Evolutionary conservation across 352 stramenopile genomes (phyloP), one percentile per base, ranked within the genome.

Genomic region (Stramenopiles sp.): DNA sequence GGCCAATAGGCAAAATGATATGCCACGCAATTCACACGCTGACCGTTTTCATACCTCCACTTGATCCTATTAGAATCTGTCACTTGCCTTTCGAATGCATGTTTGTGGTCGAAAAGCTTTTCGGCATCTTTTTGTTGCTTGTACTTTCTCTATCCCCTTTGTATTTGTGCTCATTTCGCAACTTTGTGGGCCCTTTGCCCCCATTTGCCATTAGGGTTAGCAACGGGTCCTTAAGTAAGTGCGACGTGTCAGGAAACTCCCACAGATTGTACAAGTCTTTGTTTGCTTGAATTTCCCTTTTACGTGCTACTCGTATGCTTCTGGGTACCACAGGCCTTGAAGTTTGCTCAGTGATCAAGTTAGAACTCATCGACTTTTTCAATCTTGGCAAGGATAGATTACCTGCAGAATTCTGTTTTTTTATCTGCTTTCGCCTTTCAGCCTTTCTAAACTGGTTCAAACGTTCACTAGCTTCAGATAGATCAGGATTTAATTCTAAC

Each of bases 401-500:
- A 27, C 27, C 22, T 25, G 55, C 27, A 27, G 55, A 71, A 71
- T 27, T 71, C 22, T 27, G 22, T 25, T 22, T 25, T 71, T 71
- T 71, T 25, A 25, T 71, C 55, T 25, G 22, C 55, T 71, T 71
- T 71, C 27, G 22, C 22, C 55, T 27, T 71, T 71, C 27, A 27
- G 55, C 22, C 22, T 25, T 27, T 22, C 55, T 22, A 27, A 71
- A 71, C 27, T 71, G 55, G 55, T 71, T 27, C 27, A 71, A 71
- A 25, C 27, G 22, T 71, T 71, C 55, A 25, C 27, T 22, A 22
- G 55, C 55, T 27, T 22, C 55, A 22, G 55, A 25, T 71, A 71
- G 27, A 22, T 27, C 44, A 1, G 82, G 82, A 30, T 84, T 82
- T 25, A 84, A 82, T 67, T 76, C 31, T 27, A 84, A 33, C 0